Percentiles rank a stretch among this genome's conserved stretches.
These are phyloP conservation scores for Pseudonitzschia multiseries DNA, from an alignment of 108 stramenopile species.

Conservation along the genomic window DNA sequence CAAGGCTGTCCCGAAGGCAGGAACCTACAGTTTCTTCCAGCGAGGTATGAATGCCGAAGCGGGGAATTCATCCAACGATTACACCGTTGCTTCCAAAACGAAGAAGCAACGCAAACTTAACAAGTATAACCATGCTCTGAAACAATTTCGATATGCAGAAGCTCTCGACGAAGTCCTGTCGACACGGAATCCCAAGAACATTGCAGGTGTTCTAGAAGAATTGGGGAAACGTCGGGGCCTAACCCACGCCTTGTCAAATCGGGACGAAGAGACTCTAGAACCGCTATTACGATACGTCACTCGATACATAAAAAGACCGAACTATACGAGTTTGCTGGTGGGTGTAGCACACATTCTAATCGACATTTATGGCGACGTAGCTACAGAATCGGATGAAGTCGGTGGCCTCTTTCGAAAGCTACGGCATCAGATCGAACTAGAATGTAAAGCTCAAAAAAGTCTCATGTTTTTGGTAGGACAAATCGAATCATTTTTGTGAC, in stretches of 20 bases:
- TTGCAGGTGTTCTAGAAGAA: slow-evolving; percentile 86
- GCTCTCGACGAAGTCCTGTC: slow-evolving; percentile 83
- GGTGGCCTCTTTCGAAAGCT: slow-evolving; percentile 89
- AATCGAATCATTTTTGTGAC: slow-evolving; percentile 49
- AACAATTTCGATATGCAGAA: slow-evolving; percentile 88
- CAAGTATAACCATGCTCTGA: slow-evolving; percentile 70
- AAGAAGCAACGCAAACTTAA: slow-evolving; percentile 67
- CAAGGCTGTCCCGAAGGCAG: slow-evolving; percentile 62
- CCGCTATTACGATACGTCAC: slow-evolving; percentile 82
- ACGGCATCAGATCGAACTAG: slow-evolving; percentile 59
- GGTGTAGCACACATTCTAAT: slow-evolving; percentile 55
- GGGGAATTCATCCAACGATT: slow-evolving; percentile 56
- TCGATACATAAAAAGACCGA: slow-evolving; percentile 71
- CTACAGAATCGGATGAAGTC: slow-evolving; percentile 75
- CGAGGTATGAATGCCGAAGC: slow-evolving; percentile 68
- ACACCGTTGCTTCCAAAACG: slow-evolving; percentile 40
- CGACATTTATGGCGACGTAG: slow-evolving; percentile 44
- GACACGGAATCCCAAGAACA: slow-evolving; percentile 63
- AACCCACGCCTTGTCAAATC: slow-evolving; percentile 72
- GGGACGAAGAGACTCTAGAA: slow-evolving; percentile 86
- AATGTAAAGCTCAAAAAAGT: slow-evolving; percentile 61
- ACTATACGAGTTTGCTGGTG: slow-evolving; percentile 71
- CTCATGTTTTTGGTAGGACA: slow-evolving; percentile 70
- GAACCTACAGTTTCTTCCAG: slow-evolving; percentile 78
- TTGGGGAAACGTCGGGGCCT: slow-evolving; percentile 81